phyloP scores from a whole-genome alignment of 805 yeast species.

The Clavispora carvajalis region DNA sequence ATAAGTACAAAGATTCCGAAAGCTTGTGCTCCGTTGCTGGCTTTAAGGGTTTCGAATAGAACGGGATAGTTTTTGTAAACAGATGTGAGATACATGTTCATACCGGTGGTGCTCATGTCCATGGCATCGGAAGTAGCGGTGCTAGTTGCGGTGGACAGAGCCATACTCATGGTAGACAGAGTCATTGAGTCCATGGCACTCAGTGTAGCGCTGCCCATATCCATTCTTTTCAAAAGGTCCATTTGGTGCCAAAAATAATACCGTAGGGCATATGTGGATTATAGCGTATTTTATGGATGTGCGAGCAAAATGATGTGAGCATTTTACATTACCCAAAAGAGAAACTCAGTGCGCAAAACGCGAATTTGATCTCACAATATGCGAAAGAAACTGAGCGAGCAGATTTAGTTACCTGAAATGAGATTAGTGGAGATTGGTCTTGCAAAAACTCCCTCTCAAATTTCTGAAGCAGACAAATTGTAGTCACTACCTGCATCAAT shows the following conservation, averaged over 20 bases:
- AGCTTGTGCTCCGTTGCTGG: conserved; percentile 53
- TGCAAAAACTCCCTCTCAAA: background rate
- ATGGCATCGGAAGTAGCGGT: conserved; percentile 11
- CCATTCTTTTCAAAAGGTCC: background rate
- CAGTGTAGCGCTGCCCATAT: conserved; percentile 7
- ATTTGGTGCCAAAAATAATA: background rate
- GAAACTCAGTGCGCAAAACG: background rate
- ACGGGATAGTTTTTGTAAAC: conserved; percentile 55
- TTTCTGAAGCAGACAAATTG: background rate
- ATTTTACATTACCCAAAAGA: conserved; percentile 5
- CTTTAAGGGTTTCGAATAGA: conserved; percentile 49
- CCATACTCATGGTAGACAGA: conserved; percentile 5
- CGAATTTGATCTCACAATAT: no score
- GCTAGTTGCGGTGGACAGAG: no score
- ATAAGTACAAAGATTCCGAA: conserved; percentile 68
- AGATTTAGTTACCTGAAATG: background rate
- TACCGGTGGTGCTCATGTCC: conserved; percentile 26
- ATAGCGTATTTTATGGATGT: background rate
- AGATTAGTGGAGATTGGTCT: background rate
- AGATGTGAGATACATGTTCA: conserved; percentile 57
- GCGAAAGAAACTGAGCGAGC: no score
- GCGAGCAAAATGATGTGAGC: conserved; percentile 5
- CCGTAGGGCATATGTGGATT: background rate
- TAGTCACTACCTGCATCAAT: background rate
- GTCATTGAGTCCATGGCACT: conserved; percentile 8